Percentiles rank a stretch among this genome's conserved stretches.
phyloP scores from a whole-genome alignment of 306 rosid species.

The Clitoria ternatea region DNA sequence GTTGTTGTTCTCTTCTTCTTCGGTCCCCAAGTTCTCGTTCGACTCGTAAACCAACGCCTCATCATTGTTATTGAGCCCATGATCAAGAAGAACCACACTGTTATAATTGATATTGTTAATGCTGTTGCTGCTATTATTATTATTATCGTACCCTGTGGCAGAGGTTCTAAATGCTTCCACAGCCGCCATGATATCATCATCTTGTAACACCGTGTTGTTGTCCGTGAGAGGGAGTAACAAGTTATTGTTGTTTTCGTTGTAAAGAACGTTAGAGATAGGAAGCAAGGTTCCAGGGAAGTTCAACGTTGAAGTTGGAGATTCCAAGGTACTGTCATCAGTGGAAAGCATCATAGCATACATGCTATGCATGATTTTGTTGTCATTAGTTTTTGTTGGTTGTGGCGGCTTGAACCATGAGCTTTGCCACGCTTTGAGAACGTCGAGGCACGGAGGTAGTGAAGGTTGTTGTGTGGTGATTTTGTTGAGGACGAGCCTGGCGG shows the following conservation, averaged over 20 bases:
- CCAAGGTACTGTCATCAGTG: constrained; percentile 26
- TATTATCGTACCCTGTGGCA: background rate
- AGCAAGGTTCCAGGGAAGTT: constrained; percentile 22
- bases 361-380: constrained; percentile 17
- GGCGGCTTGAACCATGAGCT: constrained; percentile 32
- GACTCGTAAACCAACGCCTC: background rate
- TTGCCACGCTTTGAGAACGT: constrained; percentile 64
- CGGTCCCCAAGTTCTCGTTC: background rate
- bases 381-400: background rate
- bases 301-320: constrained; percentile 43
- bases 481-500: constrained; percentile 30
- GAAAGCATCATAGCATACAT: constrained; percentile 46
- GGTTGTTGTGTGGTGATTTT: constrained; percentile 29
- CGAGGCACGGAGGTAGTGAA: constrained; percentile 29
- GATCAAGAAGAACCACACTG: background rate
- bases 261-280: background rate
- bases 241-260: constrained; percentile 6
- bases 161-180: constrained; percentile 40
- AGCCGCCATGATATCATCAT: constrained; percentile 34
- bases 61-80: constrained; percentile 3
- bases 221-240: background rate
- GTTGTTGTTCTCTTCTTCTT: background rate
- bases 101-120: background rate
- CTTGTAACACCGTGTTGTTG: background rate
- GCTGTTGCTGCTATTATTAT: background rate